Evolutionary conservation across 2,329 filamentous ascomycete species (phyloP).

Genomic region (Colletotrichum musicola): DNA sequence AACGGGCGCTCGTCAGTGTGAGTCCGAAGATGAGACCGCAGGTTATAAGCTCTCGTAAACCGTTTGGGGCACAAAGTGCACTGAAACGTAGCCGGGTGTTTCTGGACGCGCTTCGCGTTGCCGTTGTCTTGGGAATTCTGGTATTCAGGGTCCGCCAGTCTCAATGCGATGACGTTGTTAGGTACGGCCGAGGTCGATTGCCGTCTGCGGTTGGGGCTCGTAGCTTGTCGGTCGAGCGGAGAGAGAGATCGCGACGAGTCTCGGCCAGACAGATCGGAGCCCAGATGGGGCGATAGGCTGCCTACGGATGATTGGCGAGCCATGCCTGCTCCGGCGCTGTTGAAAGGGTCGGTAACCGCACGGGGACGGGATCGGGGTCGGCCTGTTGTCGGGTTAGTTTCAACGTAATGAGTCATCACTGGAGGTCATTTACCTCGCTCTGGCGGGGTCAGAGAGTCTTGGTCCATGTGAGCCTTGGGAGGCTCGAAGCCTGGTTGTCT

Average conservation of each 20-base stretch:
- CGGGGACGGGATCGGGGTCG: slow-evolving; percentile 63
- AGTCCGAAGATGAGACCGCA: slow-evolving; percentile 93
- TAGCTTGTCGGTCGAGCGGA: slow-evolving; percentile 67
- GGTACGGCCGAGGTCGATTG: slow-evolving; percentile 74
- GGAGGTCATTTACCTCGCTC: slow-evolving; percentile 66
- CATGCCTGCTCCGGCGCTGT: slow-evolving; percentile 57
- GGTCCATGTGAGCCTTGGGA: slow-evolving; percentile 73
- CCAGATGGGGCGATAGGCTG: slow-evolving; percentile 64
- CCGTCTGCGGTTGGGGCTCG: slow-evolving; percentile 63
- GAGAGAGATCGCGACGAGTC: slow-evolving; percentile 69
- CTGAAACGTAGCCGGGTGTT: slow-evolving; percentile 97
- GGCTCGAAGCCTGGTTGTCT: slow-evolving; percentile 75
- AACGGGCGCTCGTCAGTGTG: slow-evolving; percentile 98
- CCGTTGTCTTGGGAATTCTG: slow-evolving; percentile 74
- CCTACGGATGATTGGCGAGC: slow-evolving; percentile 54
- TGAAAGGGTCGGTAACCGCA: slow-evolving; percentile 72
- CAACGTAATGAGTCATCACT: too few relatives aligned
- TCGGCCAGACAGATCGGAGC: slow-evolving; percentile 58
- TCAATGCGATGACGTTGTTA: slow-evolving; percentile 82
- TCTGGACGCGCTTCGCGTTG: slow-evolving; percentile 86
- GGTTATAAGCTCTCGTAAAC: slow-evolving; percentile 96
- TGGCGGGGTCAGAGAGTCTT: slow-evolving; percentile 87
- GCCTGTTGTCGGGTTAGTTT: slow-evolving; percentile 51
- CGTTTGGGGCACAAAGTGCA: slow-evolving; percentile 93
- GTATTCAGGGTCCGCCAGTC: slow-evolving; percentile 89